Conservation (phyloP, 768 basidiomycete species). For the Amanita subjunquillea region DNA sequence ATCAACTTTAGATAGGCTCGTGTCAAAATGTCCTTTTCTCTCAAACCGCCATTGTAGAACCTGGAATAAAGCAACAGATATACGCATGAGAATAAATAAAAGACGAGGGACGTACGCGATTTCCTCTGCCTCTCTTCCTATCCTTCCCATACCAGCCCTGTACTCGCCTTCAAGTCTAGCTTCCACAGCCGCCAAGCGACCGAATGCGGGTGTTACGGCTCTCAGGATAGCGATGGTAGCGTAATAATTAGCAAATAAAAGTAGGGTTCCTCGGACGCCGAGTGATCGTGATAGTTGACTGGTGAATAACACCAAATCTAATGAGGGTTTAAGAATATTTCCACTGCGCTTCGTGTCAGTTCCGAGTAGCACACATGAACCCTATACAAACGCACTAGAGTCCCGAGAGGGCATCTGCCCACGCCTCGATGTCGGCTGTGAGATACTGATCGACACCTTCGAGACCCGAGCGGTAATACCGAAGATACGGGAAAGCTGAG, state of each 20-base stretch:
- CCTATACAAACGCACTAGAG: slow-evolving; percentile 63
- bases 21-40: slow-evolving; percentile 77
- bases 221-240: slow-evolving; percentile 75
- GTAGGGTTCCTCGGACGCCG: slow-evolving; percentile 71
- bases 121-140: slow-evolving; percentile 87
- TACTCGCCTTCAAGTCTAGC: slow-evolving; percentile 89
- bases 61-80: slow-evolving; percentile 23
- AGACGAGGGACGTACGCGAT: slow-evolving; percentile 53
- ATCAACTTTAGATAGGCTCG: slow-evolving; percentile 72
- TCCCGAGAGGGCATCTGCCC: slow-evolving; percentile 76
- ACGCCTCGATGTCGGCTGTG: slow-evolving; percentile 85
- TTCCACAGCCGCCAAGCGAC: slow-evolving; percentile 78
- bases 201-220: slow-evolving; percentile 88
- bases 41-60: slow-evolving; percentile 83
- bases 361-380: not conserved
- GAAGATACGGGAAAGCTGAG: slow-evolving; percentile 56
- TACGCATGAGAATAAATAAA: not conserved
- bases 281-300: slow-evolving; percentile 82
- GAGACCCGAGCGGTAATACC: slow-evolving; percentile 55
- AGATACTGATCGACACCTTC: slow-evolving; percentile 88
- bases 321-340: slow-evolving; percentile 85
- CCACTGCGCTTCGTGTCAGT: slow-evolving; percentile 31
- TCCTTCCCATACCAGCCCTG: slow-evolving; percentile 72
- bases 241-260: slow-evolving; percentile 80
- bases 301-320: slow-evolving; percentile 88